Conservation (phyloP, 2,329 filamentous ascomycete genomes). For the Mycogone perniciosa region DNA sequence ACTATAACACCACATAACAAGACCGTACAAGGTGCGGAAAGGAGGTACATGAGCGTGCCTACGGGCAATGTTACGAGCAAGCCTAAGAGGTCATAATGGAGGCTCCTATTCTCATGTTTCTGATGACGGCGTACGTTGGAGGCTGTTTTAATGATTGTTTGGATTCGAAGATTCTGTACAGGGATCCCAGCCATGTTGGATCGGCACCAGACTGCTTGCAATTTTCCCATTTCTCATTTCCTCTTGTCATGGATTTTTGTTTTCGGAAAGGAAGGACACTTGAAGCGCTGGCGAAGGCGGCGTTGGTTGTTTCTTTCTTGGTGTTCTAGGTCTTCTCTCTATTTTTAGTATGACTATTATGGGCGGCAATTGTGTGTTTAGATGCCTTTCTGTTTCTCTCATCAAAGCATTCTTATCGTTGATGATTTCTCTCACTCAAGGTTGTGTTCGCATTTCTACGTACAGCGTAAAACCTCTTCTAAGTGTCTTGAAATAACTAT, state of each 20-base stretch:
- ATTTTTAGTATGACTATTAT: not conserved
- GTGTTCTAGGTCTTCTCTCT: constrained; percentile 1
- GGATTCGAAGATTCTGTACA: not conserved
- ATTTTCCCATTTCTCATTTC: not conserved
- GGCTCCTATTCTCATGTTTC: not conserved
- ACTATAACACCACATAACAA: constrained; percentile 51
- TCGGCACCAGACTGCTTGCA: not conserved
- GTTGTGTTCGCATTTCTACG: too few relatives aligned
- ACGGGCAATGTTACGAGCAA: constrained; percentile 26
- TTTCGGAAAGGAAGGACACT: constrained; percentile 1
- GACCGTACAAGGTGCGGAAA: constrained; percentile 44
- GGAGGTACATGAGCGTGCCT: constrained; percentile 45
- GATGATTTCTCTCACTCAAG: too few relatives aligned
- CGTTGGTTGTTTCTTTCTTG: constrained; percentile 9
- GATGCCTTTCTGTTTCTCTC: not conserved
- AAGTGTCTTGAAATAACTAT: too few relatives aligned
- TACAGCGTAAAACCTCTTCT: too few relatives aligned
- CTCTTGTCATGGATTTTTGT: not conserved
- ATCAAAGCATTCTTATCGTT: not conserved
- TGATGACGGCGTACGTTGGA: constrained; percentile 6
- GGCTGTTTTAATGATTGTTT: constrained; percentile 10
- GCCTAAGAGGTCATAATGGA: constrained; percentile 10
- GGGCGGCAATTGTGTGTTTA: not conserved
- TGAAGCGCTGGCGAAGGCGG: constrained; percentile 14
- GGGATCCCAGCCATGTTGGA: too few relatives aligned